Base-by-base conservation (phyloP, 208 protist species). In the Wallacemonas sp. region DNA sequence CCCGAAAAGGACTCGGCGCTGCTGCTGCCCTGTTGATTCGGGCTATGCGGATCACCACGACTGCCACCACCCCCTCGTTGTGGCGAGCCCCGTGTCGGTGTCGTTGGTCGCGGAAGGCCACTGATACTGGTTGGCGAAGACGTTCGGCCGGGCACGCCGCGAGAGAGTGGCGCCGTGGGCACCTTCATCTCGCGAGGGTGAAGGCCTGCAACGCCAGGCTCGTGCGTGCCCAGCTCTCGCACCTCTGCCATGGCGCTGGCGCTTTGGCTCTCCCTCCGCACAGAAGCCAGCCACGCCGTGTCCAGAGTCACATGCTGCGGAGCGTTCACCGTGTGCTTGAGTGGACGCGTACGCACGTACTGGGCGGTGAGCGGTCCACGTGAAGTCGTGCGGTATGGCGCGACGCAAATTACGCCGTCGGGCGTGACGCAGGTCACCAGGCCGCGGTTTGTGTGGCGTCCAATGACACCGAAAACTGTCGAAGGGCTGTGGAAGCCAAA, bases 361-460 rank as follows among this genome's bases (percentile, higher is more conserved):
- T 52, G 73, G 3, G 61, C 27, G 32, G 19, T 45, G 19, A 42
- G 61, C 19, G 61, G 34, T 3, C 32, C 50, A 15, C 13, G 4
- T 32, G 9, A 13, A 12, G 15, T 34, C 6, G 27, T 1, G 42
- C 26, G 5, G 63, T 89, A 88, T 42, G 78, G 80, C 24, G 55
- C 50, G 9, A 92, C 69, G 34, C 70, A 50, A 58, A 75, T 79
- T 22, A 66, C 57, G 17, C 73, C 79, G 22, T 73, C 61, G 10
- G 69, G 38, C 10, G 55, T 75, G 15, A 89, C 60, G 15, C 76
- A 78, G 15, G 73, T 26, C 21, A 88, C 65, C 3, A 89, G 54
- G 12, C 83, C 87, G 2, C 70, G 33, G 45, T 78, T 84, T 1
- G 83, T 89, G 63, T 91, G 87, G 3, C 81, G 72, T 2, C 83